Evolutionary conservation across 2,329 filamentous ascomycete species (phyloP).

Genomic region (Sordariomycetes sp.): DNA sequence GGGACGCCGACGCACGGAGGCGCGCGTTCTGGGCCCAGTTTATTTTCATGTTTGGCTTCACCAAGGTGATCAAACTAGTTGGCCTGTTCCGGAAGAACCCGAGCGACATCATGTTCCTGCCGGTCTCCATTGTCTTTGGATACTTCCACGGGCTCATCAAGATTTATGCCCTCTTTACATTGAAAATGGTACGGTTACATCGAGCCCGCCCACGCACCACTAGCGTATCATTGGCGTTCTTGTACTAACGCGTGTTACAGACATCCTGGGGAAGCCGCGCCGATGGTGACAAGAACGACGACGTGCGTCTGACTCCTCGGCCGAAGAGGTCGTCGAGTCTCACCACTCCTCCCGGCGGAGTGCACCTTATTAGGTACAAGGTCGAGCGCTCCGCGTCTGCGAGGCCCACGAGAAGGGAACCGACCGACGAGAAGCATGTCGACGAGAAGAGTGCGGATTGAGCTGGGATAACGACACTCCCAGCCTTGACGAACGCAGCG

Average conservation of each 20-base stretch:
- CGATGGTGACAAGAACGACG: slow-evolving; percentile 77
- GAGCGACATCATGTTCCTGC: slow-evolving; percentile 64
- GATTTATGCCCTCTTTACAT: slow-evolving; percentile 71
- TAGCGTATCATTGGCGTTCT: neutral
- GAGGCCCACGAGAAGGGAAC: neutral
- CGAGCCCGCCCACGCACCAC: neutral
- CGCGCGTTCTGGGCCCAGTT: slow-evolving; percentile 49
- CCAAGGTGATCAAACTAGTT: slow-evolving; percentile 82
- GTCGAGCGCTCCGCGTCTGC: neutral
- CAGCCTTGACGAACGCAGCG: neutral
- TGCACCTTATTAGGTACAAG: slow-evolving; percentile 2
- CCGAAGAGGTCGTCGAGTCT: slow-evolving; percentile 15
- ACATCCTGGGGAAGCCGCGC: slow-evolving; percentile 93
- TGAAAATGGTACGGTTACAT: slow-evolving; percentile 57
- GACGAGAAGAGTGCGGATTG: neutral
- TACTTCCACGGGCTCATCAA: slow-evolving; percentile 92
- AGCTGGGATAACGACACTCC: neutral
- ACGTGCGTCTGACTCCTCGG: slow-evolving; percentile 46
- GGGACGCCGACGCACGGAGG: slow-evolving; percentile 35
- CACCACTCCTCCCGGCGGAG: slow-evolving; percentile 3
- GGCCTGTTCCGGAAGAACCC: slow-evolving; percentile 80
- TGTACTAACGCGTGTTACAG: slow-evolving; percentile 27
- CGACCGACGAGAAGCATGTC: neutral
- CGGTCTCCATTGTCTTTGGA: slow-evolving; percentile 79
- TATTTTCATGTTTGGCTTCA: slow-evolving; percentile 66